Conservation (phyloP, 441 rosid species). For the Eruca vesicaria region DNA sequence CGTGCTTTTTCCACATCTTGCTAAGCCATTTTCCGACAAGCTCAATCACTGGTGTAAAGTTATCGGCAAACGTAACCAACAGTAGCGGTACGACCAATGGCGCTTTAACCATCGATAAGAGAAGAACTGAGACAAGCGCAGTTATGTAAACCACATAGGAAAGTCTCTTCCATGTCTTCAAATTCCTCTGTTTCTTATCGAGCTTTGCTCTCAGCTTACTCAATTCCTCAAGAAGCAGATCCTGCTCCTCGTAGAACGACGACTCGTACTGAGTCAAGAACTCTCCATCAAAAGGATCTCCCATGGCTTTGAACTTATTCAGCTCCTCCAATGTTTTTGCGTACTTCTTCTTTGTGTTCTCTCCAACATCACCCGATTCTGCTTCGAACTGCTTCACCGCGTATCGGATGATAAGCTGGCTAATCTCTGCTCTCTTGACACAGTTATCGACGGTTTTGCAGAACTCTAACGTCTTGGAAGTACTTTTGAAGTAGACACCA, state of each 20-base stretch:
- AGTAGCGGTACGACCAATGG: neutral
- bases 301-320: slow-evolving; percentile 24
- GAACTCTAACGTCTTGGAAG: slow-evolving; percentile 20
- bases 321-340: slow-evolving; percentile 26
- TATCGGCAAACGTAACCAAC: neutral
- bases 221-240: slow-evolving; percentile 7
- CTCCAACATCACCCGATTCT: neutral
- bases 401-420: slow-evolving; percentile 4
- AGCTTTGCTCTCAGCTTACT: slow-evolving; percentile 16
- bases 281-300: slow-evolving; percentile 25
- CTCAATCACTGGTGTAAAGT: neutral
- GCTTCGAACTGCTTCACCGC: slow-evolving; percentile 24
- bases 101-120: slow-evolving; percentile 16
- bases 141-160: slow-evolving; percentile 12
- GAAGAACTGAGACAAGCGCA: slow-evolving; percentile 5
- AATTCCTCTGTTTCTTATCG: slow-evolving; percentile 18
- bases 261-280: slow-evolving; percentile 3
- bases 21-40: slow-evolving; percentile 1
- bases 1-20: slow-evolving; percentile 20
- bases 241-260: neutral
- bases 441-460: slow-evolving; percentile 16
- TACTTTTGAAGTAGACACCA: slow-evolving; percentile 14
- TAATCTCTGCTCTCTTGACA: slow-evolving; percentile 2
- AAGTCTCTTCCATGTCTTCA: slow-evolving; percentile 10
- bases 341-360: slow-evolving; percentile 9